phyloP scores from a whole-genome alignment of 2,329 filamentous ascomycete species.

The Thielaviopsis populi region DNA sequence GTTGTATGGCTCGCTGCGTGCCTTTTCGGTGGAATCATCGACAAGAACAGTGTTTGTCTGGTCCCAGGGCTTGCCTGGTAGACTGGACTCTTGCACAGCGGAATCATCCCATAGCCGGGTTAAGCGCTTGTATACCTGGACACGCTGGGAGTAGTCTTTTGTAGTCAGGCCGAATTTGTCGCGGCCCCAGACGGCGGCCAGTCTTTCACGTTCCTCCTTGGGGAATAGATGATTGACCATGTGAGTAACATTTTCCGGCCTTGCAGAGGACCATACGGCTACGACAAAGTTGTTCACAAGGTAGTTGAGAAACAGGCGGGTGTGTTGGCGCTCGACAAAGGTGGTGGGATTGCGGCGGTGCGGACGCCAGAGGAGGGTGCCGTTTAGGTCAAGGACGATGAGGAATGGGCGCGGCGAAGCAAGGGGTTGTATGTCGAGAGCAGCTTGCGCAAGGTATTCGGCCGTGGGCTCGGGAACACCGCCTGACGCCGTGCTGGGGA shows the following conservation, averaged over 20 bases:
- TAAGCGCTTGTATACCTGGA: slow-evolving; percentile 84
- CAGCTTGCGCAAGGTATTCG: slow-evolving; percentile 45
- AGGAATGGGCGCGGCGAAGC: slow-evolving; percentile 48
- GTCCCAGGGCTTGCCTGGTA: slow-evolving; percentile 41
- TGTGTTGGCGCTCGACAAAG: slow-evolving; percentile 53
- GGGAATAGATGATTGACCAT: slow-evolving; percentile 55
- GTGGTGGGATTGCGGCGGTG: slow-evolving; percentile 30
- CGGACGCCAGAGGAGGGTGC: slow-evolving; percentile 67
- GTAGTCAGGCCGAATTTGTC: slow-evolving; percentile 55
- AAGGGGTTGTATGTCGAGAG: slow-evolving; percentile 28
- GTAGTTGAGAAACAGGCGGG: slow-evolving; percentile 55
- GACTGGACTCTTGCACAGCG: slow-evolving; percentile 29
- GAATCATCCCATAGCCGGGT: slow-evolving; percentile 51
- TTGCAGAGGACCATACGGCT: slow-evolving; percentile 84
- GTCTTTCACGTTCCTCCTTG: slow-evolving; percentile 32
- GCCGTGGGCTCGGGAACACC: slow-evolving; percentile 45
- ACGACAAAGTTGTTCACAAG: slow-evolving; percentile 61
- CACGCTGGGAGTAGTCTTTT: slow-evolving; percentile 50
- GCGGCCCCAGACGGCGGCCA: slow-evolving; percentile 64
- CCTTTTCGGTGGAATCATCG: slow-evolving; percentile 74
- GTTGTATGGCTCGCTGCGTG: slow-evolving; percentile 68
- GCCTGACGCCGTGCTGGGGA: slow-evolving; percentile 32
- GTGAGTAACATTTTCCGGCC: slow-evolving; percentile 50
- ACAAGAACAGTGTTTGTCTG: slow-evolving; percentile 81
- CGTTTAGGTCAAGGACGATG: slow-evolving; percentile 83